These are phyloP conservation scores for Monilinia laxa DNA, from an alignment of 2,329 filamentous ascomycete genomes.

Conservation along the genomic window DNA sequence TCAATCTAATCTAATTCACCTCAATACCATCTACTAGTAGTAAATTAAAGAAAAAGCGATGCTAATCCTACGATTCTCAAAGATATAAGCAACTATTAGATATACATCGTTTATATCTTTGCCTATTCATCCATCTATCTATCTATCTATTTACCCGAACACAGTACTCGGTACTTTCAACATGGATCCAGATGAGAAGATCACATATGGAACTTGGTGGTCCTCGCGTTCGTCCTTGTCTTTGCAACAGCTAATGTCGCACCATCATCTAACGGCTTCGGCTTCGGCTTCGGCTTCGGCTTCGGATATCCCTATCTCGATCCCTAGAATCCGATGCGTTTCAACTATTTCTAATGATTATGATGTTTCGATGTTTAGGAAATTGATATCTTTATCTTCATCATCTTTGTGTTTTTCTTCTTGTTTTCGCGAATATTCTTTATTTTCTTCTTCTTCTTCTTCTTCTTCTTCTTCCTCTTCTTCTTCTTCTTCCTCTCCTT, in stretches of 20 bases:
- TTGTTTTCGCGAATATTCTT: background rate
- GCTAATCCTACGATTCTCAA: too few species aligned
- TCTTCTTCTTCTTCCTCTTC: background rate
- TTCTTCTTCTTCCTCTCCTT: constrained; percentile 18
- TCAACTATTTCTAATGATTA: background rate
- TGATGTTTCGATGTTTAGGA: too few species aligned
- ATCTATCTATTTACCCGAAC: too few species aligned
- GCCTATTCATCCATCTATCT: too few species aligned
- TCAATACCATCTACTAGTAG: too few species aligned
- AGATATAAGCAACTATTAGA: too few species aligned
- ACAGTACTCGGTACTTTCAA: too few species aligned
- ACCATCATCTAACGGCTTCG: constrained; percentile 12
- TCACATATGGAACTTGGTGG: background rate
- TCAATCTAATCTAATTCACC: too few species aligned
- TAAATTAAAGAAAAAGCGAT: too few species aligned
- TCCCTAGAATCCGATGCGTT: background rate
- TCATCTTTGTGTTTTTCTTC: background rate
- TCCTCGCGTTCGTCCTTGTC: background rate
- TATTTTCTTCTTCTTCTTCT: background rate
- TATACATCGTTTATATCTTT: too few species aligned
- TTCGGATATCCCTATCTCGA: background rate
- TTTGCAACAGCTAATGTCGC: constrained; percentile 14
- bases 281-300: background rate
- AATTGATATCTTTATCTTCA: background rate
- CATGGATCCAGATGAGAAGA: too few species aligned